Base-by-base conservation (phyloP, 495 filamentous ascomycete species). In the Penicillium atrosanguineum region DNA sequence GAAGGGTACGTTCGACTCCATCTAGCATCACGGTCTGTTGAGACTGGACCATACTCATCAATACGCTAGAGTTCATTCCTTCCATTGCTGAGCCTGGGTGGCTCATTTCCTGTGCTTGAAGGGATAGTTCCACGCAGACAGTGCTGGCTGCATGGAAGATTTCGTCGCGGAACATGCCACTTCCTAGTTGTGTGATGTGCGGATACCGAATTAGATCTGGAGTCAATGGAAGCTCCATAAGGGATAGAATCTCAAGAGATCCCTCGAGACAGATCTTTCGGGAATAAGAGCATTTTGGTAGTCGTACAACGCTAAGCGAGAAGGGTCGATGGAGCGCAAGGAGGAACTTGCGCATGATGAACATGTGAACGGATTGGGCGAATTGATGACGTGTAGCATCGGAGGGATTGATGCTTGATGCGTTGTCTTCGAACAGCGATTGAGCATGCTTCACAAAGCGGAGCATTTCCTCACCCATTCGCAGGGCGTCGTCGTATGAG, bases 231-330 rank as follows among this genome's bases (percentile, higher is more conserved):
- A 67, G 56, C 29, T 72, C 67, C 64, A 78, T 63, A 34, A 66
- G 67, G 0, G 78, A 79, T 15, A 83, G 59, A 21, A 83, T 73
- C 18, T 77, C 70, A 25, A 82, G 57, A 0, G 78, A 73, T 15
- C 69, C 62, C 28, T 86, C 83, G 0, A 85, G 58, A 38, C 73
- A 72, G 7, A 78, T 61, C 56, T 82, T 85, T 6, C 73, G 77
- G 5, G 82, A 85, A 58, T 78, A 84, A 31, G 79, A 78, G 57
- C 77, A 84, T 52, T 78, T 62, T 0, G 77, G 79, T 15, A 81
- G 72, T 9, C 63, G 57, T 8, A 66, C 67, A 16, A 81, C 77
- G 49, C 78, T 73, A 16, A 69, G 64, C 7, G 77, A 74, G 52
- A 81, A 85, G 0, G 79, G 75, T 12, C 72, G 68, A 52, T 86